phyloP scores from a whole-genome alignment of 768 basidiomycete genomes.

The Tulasnella sp. region DNA sequence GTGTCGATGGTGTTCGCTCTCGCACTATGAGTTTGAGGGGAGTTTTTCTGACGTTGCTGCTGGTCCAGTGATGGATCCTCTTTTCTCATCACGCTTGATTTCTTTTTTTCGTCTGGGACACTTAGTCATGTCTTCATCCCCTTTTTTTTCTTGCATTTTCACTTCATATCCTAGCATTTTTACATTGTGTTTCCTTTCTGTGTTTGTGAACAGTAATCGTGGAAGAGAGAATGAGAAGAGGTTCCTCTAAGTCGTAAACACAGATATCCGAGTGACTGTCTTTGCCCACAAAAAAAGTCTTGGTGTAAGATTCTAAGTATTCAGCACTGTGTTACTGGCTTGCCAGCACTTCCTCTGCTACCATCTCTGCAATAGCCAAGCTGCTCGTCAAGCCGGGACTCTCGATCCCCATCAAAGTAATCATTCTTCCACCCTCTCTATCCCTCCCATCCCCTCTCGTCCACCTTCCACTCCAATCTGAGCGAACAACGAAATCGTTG shows the following conservation, averaged over 20 bases:
- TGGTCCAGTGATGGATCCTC: slow-evolving; percentile 13
- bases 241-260: background rate
- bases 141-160: background rate
- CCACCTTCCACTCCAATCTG: slow-evolving; percentile 52
- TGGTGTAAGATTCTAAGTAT: background rate
- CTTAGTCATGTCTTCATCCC: background rate
- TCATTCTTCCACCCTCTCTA: slow-evolving; percentile 48
- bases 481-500: slow-evolving; percentile 76
- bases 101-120: background rate
- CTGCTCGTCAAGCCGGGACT: slow-evolving; percentile 86
- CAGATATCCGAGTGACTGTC: background rate
- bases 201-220: slow-evolving; percentile 12
- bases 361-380: slow-evolving; percentile 80
- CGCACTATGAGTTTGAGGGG: background rate
- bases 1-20: slow-evolving; percentile 1
- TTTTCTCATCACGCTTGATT: background rate
- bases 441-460: slow-evolving; percentile 14
- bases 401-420: slow-evolving; percentile 86
- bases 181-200: background rate
- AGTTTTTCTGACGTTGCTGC: background rate
- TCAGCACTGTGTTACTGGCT: background rate
- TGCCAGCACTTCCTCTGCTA: slow-evolving; percentile 48
- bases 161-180: slow-evolving; percentile 11
- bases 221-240: slow-evolving; percentile 13
- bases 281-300: background rate